Evolutionary conservation across 2,329 filamentous ascomycete genomes (phyloP).

Genomic region (Ilyonectria destructans): DNA sequence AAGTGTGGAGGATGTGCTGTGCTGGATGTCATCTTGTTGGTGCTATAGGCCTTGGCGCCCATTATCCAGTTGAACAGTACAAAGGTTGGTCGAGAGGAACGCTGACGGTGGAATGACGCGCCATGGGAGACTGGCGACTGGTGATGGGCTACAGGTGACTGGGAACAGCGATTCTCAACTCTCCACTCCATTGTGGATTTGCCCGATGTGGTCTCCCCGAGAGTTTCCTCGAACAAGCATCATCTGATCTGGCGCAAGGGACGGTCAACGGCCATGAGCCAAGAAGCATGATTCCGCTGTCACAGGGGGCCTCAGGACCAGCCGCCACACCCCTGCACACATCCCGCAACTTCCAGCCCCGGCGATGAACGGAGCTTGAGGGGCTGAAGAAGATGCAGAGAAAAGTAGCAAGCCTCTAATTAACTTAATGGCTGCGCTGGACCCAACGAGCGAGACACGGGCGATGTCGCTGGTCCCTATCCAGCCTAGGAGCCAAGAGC

Average conservation of each 20-base stretch:
- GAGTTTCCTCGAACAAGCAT: conserved; percentile 6
- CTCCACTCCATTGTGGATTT: conserved; percentile 6
- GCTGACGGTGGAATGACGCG: conserved; percentile 46
- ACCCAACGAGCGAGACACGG: conserved; percentile 23
- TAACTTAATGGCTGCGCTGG: conserved; percentile 3
- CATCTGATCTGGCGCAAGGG: conserved; percentile 23
- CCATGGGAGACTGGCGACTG: not conserved
- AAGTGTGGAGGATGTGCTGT: conserved; percentile 28
- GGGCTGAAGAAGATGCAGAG: conserved; percentile 12
- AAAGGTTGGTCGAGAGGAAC: conserved; percentile 27
- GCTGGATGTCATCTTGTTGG: conserved; percentile 37
- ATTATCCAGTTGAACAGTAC: conserved; percentile 12
- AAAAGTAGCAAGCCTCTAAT: conserved; percentile 4
- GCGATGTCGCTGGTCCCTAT: conserved; percentile 4
- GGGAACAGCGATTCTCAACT: conserved; percentile 2
- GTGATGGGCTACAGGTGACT: not conserved
- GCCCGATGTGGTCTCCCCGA: no score
- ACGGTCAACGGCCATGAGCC: not conserved
- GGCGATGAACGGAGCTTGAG: conserved; percentile 34
- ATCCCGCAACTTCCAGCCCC: conserved; percentile 27
- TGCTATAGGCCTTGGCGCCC: conserved; percentile 22
- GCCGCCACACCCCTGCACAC: conserved; percentile 10
- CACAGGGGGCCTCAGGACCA: not conserved
- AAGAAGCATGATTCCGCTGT: conserved; percentile 3
- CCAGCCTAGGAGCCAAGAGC: conserved; percentile 30